Percentiles rank a stretch among this genome's conserved stretches.
Evolutionary conservation across 148 eudicot genomes (phyloP).

Genomic region (Vaccinium myrtillus): DNA sequence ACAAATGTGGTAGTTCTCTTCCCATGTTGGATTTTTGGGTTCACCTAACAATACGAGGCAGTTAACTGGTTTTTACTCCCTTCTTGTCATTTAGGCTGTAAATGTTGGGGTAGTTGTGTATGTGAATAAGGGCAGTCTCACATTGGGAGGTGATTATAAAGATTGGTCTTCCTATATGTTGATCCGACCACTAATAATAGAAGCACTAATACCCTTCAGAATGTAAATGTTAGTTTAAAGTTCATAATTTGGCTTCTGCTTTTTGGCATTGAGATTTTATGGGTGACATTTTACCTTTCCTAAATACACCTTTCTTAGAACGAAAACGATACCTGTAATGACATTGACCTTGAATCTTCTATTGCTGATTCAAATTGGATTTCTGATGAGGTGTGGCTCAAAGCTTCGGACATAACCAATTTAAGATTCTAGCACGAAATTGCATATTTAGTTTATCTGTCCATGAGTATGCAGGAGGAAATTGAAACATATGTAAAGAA

Average conservation of each 20-base stretch:
- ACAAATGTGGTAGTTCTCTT: background rate
- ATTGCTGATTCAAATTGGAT: background rate
- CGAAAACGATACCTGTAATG: background rate
- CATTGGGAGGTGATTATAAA: background rate
- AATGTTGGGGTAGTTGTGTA: background rate
- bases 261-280: background rate
- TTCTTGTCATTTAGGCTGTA: background rate
- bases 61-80: background rate
- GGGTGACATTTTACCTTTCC: background rate
- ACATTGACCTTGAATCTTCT: background rate
- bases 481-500: conserved; percentile 49
- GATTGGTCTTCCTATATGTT: background rate
- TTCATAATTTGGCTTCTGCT: background rate
- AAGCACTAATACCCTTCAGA: background rate
- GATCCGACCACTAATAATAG: background rate
- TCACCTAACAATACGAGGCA: background rate
- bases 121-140: background rate
- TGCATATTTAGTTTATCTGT: background rate
- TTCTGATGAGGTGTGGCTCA: background rate
- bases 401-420: background rate
- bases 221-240: background rate
- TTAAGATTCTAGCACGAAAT: background rate
- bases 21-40: background rate
- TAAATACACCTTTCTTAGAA: background rate
- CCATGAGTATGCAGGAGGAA: conserved; percentile 63